Base-by-base conservation (phyloP, 2,329 filamentous ascomycete genomes). In the Aspergillus novoparasiticus region DNA sequence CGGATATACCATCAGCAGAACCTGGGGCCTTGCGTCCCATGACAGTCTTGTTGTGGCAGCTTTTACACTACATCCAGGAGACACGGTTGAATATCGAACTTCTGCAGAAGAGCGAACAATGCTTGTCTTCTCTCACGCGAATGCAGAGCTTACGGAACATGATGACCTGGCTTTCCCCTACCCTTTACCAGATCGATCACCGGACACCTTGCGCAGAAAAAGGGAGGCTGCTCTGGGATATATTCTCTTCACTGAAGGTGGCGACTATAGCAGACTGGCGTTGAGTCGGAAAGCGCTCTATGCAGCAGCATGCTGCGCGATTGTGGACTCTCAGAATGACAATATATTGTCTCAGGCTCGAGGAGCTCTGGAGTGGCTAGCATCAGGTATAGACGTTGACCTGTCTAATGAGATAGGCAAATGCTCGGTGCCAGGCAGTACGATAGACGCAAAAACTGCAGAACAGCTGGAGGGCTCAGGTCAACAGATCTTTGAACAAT, bases 21-120 rank as follows among this genome's bases (percentile, higher is more conserved):
- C 82, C 9, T 87, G 85, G 82, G 87, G 87, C 2, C 74, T 87
- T 6, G 79, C 82, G 12, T 82, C 83, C 21, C 70, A 82, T 21
- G 78, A 80, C 26, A 81, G 82, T 34, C 79, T 81, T 28, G 72
- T 82, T 16, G 85, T 83, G 6, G 78, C 79, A 4, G 84, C 82
- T 60, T 77, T 83, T 54, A 84, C 82, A 2, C 68, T 85, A 32
- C 85, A 89, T 69, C 86, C 86, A 0, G 84, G 81, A 4, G 83
- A 87, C 69, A 83, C 85, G 76, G 76, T 87, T 16, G 84, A 88
- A 64, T 88, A 88, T 69, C 79, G 80, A 0, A 83, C 83, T 8
- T 72, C 78, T 9, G 78, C 80, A 4, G 79, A 83, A 30, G 80
- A 85, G 59, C 73, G 74, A n/a, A 72, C 76, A 1, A 77, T 71